Conservation (phyloP, 2,329 filamentous ascomycete genomes). For the Diplodia intermedia region DNA sequence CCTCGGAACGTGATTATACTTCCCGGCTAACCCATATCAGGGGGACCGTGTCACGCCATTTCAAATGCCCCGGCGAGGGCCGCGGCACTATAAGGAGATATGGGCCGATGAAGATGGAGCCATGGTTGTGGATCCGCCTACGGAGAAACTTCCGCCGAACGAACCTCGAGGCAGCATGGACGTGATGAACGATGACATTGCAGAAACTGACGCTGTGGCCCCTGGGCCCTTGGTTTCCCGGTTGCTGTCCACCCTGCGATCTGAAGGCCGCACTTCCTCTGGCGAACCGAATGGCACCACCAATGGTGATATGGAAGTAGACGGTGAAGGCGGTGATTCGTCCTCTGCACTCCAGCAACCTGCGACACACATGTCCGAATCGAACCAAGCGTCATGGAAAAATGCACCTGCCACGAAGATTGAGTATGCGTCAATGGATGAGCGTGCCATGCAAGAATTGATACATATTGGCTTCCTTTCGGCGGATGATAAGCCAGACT, state of each 20-base stretch:
- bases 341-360: constrained; percentile 61
- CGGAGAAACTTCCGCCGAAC: constrained; percentile 76
- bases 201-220: constrained; percentile 87
- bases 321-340: constrained; percentile 49
- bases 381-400: constrained; percentile 77
- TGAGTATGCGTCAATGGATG: constrained; percentile 86
- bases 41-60: constrained; percentile 86
- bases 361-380: constrained; percentile 81
- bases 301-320: constrained; percentile 59
- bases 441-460: constrained; percentile 89
- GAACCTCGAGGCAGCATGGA: constrained; percentile 86
- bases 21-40: constrained; percentile 37
- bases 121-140: constrained; percentile 73
- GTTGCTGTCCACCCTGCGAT: constrained; percentile 79
- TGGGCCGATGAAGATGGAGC: constrained; percentile 94
- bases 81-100: constrained; percentile 83
- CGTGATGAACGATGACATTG: constrained; percentile 82
- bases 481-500: constrained; percentile 77
- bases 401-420: constrained; percentile 76
- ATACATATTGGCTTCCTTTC: constrained; percentile 88
- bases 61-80: constrained; percentile 82
- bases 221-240: constrained; percentile 85
- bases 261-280: constrained; percentile 70
- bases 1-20: too few relatives aligned
- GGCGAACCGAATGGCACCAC: constrained; percentile 56